Base-by-base conservation (phyloP, 805 yeast genomes). In the Sugiyamaella mastotermitis region DNA sequence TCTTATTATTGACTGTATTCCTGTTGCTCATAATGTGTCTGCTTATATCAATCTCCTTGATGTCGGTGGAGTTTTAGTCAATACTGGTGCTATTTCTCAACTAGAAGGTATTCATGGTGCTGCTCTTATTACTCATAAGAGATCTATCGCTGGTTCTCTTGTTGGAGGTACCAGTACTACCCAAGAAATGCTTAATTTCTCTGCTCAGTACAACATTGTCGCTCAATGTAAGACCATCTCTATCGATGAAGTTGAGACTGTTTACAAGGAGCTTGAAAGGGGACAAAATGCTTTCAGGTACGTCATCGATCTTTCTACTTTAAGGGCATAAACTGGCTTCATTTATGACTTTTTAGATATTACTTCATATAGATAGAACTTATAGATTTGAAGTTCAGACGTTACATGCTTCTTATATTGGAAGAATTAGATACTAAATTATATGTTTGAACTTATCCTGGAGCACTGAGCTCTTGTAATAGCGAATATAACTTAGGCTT, bases 141-240 rank as follows among this genome's bases (percentile, higher is more conserved):
- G 17, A 20, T 11, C 13, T 31, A 33, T 43, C 22, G 80, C n/a
- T 36, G 68, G 80, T 6, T 77, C 86, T 11, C 65, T 67, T 42
- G 62, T 63, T 72, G 57, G 92, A 78, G 70, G 80, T 30, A 75
- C 76, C 56, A 58, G 57, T 33, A 87, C 81, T 61, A 80, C 80
- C 49, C 55, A 67, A 34, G 81, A 78, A 47, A 72, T 83, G 76
- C 67, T 83, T 50, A 64, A 76, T 32, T 55, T 83, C 45, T 82
- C 86, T 14, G 74, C 72, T 16, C 68, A 76, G 49, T 68, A 78
- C 49, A 60, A 66, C 31, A 67, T 81, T 52, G 66, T 64, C 41
- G 77, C 84, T 16, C 78, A 83, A 80, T 68, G 73, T 36, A 85
- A 80, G 61, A 64, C 66, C 19, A 61, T 80, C 35, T 73, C 75